phyloP scores from a whole-genome alignment of 768 basidiomycete genomes.

The Tricholoma matsutake region DNA sequence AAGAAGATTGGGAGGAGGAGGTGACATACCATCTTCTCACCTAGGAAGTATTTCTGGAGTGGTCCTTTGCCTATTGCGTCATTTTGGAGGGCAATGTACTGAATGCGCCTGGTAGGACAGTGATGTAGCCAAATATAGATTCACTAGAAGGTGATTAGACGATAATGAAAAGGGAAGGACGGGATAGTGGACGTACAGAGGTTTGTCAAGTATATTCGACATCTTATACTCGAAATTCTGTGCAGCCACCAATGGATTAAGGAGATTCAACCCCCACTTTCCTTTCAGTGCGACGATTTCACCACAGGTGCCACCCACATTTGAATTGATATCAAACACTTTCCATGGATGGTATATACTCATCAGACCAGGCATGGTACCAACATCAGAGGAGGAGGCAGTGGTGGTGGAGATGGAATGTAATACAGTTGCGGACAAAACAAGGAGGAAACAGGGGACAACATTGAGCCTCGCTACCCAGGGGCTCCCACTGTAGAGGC shows the following conservation, averaged over 20 bases:
- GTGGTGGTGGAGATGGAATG: too few species aligned
- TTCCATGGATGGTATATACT: constrained; percentile 94
- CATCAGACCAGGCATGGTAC: constrained; percentile 78
- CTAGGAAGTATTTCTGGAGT: constrained; percentile 93
- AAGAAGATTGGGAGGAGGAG: constrained; percentile 2
- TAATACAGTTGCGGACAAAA: too few species aligned
- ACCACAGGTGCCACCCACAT: constrained; percentile 92
- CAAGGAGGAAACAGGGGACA: too few species aligned
- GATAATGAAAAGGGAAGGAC: background rate
- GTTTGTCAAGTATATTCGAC: constrained; percentile 91
- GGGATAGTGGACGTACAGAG: constrained; percentile 43
- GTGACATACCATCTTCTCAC: constrained; percentile 78
- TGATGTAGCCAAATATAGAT: constrained; percentile 90
- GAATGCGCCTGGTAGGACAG: constrained; percentile 90
- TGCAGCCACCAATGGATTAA: constrained; percentile 87
- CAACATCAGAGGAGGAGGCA: constrained; percentile 88
- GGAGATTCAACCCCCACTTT: constrained; percentile 68
- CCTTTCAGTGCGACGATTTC: constrained; percentile 94
- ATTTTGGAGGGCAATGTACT: constrained; percentile 93
- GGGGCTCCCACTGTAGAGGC: too few species aligned
- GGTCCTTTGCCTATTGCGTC: constrained; percentile 82
- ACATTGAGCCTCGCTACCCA: too few species aligned
- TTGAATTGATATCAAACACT: constrained; percentile 89
- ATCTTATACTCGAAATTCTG: constrained; percentile 97
- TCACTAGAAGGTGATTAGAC: constrained; percentile 39